Percentiles rank a stretch among this genome's conserved stretches.
Evolutionary conservation across 2,329 filamentous ascomycete genomes (phyloP).

Genomic region (Hypoxylon sp.): DNA sequence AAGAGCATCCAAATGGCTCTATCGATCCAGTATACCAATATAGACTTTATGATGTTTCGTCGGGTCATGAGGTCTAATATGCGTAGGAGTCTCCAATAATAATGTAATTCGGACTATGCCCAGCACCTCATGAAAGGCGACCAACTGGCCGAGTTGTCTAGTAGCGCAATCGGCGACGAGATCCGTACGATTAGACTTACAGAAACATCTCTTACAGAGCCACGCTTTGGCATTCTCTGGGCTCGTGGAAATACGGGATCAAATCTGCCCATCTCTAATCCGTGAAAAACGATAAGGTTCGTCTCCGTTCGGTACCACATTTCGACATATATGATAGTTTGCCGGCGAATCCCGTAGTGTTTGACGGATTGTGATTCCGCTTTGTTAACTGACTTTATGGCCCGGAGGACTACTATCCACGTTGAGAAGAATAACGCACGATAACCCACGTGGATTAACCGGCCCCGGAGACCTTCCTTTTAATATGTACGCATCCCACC

Average conservation of each 20-base stretch:
- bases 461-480: conserved; percentile 29
- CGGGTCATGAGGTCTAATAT: not conserved
- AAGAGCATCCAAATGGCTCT: not conserved
- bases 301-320: conserved; percentile 9
- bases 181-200: not conserved
- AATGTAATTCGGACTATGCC: not conserved
- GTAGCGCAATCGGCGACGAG: conserved; percentile 1
- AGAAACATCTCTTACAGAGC: not conserved
- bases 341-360: conserved; percentile 38
- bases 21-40: not conserved
- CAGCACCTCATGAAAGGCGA: not conserved
- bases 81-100: not conserved
- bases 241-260: conserved; percentile 2
- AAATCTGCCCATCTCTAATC: conserved; percentile 10
- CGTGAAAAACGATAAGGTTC: conserved; percentile 16
- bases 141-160: not conserved
- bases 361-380: conserved; percentile 32
- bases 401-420: conserved; percentile 32
- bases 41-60: not conserved
- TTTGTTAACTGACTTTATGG: conserved; percentile 34
- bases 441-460: conserved; percentile 22
- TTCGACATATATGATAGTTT: conserved; percentile 25
- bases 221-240: not conserved
- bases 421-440: conserved; percentile 33
- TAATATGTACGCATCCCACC: conserved; percentile 7